phyloP scores from a whole-genome alignment of 2,329 filamentous ascomycete genomes.

The Colletotrichum karsti region DNA sequence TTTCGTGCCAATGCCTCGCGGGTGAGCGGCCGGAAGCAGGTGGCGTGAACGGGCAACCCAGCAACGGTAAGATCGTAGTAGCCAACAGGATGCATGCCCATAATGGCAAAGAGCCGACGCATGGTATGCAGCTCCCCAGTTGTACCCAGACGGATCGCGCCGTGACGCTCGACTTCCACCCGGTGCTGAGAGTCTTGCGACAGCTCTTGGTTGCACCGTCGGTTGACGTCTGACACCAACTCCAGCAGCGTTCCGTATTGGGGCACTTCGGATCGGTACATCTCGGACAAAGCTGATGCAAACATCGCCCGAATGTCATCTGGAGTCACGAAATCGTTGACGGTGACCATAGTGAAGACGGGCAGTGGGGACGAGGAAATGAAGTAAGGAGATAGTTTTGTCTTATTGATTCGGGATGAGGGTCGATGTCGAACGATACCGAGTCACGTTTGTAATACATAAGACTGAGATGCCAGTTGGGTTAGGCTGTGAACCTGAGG shows the following conservation, averaged over 20 bases:
- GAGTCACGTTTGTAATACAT: no score
- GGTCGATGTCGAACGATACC: no score
- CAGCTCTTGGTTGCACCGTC: neutral
- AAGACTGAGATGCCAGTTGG: no score
- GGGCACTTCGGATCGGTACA: conserved; percentile 34
- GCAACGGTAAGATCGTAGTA: conserved; percentile 59
- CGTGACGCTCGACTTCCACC: conserved; percentile 45
- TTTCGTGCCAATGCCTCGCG: conserved; percentile 44
- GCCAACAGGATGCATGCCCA: conserved; percentile 58
- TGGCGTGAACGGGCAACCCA: conserved; percentile 59
- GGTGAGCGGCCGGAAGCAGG: conserved; percentile 54
- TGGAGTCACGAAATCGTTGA: no score
- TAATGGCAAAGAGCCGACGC: conserved; percentile 50
- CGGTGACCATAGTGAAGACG: no score
- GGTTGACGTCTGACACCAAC: conserved; percentile 32
- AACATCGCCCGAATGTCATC: conserved; percentile 34
- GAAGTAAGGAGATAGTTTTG: no score
- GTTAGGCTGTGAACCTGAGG: no score
- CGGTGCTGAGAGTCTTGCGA: neutral
- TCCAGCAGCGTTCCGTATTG: conserved; percentile 32
- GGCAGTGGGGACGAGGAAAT: no score
- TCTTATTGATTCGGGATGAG: no score
- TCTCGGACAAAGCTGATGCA: conserved; percentile 33
- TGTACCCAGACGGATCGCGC: conserved; percentile 57
- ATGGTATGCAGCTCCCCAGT: conserved; percentile 50